Conservation (phyloP, 2,329 filamentous ascomycete genomes). For the Albifimbria verrucaria region DNA sequence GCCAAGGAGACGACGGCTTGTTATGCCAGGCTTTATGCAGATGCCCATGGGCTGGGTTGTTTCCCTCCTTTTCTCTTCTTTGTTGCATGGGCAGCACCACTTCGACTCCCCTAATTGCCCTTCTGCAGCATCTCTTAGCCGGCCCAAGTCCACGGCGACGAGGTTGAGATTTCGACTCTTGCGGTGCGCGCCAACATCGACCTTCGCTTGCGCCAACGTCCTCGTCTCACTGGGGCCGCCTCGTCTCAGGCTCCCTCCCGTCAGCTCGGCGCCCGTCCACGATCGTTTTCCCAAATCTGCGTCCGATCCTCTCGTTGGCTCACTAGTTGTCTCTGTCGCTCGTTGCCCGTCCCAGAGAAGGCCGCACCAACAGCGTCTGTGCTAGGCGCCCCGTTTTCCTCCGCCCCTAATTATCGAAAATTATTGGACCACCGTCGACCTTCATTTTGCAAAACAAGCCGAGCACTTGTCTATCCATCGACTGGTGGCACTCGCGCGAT, state of each 20-base stretch:
- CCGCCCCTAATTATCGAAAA: not conserved
- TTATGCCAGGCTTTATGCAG: too few relatives aligned
- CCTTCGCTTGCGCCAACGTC: not conserved
- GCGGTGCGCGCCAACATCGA: too few relatives aligned
- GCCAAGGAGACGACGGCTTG: too few relatives aligned
- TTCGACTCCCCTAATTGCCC: too few relatives aligned
- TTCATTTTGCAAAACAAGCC: not conserved
- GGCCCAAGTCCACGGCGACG: too few relatives aligned
- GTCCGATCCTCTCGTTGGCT: not conserved
- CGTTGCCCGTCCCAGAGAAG: not conserved
- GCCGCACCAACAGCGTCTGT: not conserved
- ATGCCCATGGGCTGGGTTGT: too few relatives aligned
- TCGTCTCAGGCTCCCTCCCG: not conserved
- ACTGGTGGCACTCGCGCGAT: not conserved
- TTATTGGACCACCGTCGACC: not conserved
- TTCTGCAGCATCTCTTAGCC: too few relatives aligned
- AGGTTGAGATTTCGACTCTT: too few relatives aligned
- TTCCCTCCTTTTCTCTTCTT: too few relatives aligned
- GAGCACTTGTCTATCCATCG: too few relatives aligned
- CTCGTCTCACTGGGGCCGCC: not conserved
- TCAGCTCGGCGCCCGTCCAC: not conserved
- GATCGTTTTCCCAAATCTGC: not conserved
- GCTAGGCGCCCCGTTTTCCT: not conserved
- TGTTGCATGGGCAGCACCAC: too few relatives aligned
- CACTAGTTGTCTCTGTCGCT: not conserved